A percentile compares a stretch with the other conserved stretches of the same genome.
These are phyloP conservation scores for Tagetes erecta DNA, from an alignment of 129 eudicot genomes.

Conservation along the genomic window DNA sequence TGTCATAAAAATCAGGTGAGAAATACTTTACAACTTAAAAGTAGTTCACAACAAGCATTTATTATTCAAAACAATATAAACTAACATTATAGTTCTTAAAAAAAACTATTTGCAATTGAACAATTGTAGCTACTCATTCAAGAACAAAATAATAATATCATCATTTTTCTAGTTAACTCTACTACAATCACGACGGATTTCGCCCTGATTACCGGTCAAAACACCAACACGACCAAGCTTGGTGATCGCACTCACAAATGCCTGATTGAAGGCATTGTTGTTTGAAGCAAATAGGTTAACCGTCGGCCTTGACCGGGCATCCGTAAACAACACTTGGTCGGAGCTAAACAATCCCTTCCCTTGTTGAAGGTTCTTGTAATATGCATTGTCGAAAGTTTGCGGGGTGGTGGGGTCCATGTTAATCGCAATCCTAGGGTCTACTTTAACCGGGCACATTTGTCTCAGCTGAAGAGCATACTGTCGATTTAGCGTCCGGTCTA, in stretches of 20 bases:
- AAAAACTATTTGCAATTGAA: slow-evolving; percentile 20
- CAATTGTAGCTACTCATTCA: slow-evolving; percentile 30
- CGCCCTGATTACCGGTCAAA: slow-evolving; percentile 72
- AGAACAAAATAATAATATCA: slow-evolving; percentile 8
- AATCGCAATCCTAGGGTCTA: slow-evolving; percentile 73
- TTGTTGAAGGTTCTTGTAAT: slow-evolving; percentile 59
- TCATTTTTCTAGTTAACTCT: slow-evolving; percentile 21
- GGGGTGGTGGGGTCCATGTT: slow-evolving; percentile 87
- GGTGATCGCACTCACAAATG: slow-evolving; percentile 60
- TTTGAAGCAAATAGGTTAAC: slow-evolving; percentile 66
- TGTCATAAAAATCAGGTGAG: not conserved
- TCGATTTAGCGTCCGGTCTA: slow-evolving; percentile 59
- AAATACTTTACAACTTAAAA: not conserved
- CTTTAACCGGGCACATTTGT: slow-evolving; percentile 62
- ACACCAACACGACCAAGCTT: slow-evolving; percentile 83
- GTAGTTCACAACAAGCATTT: not conserved
- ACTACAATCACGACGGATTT: slow-evolving; percentile 67
- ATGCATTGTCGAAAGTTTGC: slow-evolving; percentile 70
- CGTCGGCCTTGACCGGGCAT: slow-evolving; percentile 45
- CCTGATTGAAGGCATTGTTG: slow-evolving; percentile 47
- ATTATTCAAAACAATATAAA: slow-evolving; percentile 15
- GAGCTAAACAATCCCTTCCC: slow-evolving; percentile 74
- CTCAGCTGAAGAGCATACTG: slow-evolving; percentile 58
- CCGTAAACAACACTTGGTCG: slow-evolving; percentile 63
- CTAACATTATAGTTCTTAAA: slow-evolving; percentile 16